Evolutionary conservation across 139 green algal species (phyloP), one percentile per base, ranked within the genome.

Genomic region (Chlorella sp.): DNA sequence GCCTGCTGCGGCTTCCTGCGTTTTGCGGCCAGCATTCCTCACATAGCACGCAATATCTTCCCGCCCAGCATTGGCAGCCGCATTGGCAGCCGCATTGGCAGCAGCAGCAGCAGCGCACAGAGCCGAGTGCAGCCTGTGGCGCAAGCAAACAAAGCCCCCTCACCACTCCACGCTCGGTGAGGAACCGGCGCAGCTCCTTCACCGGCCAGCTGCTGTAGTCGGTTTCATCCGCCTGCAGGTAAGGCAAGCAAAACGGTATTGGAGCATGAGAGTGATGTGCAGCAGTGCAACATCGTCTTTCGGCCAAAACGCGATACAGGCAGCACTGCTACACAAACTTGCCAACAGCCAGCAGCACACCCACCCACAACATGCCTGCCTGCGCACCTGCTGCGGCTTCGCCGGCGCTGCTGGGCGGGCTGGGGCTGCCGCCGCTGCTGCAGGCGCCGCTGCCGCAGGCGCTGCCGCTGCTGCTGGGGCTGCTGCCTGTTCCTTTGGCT

Each of bases 141-240:
- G 20, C 76, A 9, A 46, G 13, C 34, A 24, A 30, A 46, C 48
- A 13, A n/a, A 0, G 5, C 28, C 41, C 6, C 3, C 75, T 62
- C 44, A 90, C 89, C 75, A 90, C 30, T 0, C 93, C 90, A 13
- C 87, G 48, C 73, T 94, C 92, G 48, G 79, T 76, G 51, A 95
- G 85, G 51, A 94, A 93, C 0, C 92, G 86, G 65, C 89, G 85
- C 40, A 96, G 89, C 90, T 96, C 93, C 84, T 95, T 96, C 20
- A 96, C 82, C 1, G 94, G 93, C 94, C 94, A 96, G 36, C 43
- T 81, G 32, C 19, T 48, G 68, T 94, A 95, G 60, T 96, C 93
- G 1, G 83, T 76, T 22, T 28, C 36, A 22, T 76, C 65, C 11
- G 36, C 51, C 51, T 60, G 51, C 11, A 60, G 51, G 46, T 11